Evolutionary conservation across 805 yeast species (phyloP), one percentile per base, ranked within the genome.

Genomic region (Sugiyamaella valdiviana): DNA sequence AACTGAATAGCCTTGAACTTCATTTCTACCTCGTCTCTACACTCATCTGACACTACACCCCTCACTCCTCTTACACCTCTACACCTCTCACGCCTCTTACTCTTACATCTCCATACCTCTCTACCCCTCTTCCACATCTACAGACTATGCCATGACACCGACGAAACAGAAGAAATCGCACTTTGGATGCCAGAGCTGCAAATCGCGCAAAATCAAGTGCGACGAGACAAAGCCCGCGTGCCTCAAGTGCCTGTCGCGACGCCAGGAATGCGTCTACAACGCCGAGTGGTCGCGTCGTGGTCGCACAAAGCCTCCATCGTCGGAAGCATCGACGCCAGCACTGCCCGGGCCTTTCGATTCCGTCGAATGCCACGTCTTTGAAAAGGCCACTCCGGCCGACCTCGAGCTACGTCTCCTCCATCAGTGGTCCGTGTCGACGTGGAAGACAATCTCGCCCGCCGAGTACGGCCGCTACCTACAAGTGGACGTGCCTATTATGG

Each of bases 141-240:
- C 3, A 4, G 32, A 3, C 32, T 14, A 6, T 29, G 22, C 17
- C 6, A 41, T 41, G 44, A 7, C 44, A 5, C 16, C 26, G 36
- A 24, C 15, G 6, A 45, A 45, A 35, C 48, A 35, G 15, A n/a
- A 20, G 50, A 82, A 82, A 65, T 80, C 86, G 5, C 88, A 82
- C 58, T 61, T 77, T 45, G 91, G 91, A 14, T 84, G 91, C 65
- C 79, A 77, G 4, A 78, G 81, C n/a, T 80, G 86, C 63, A 80
- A 80, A 57, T 67, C 71, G 42, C 71, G 85, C 36, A 70, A 83
- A 37, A 77, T 80, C 58, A 81, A 80, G 55, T 80, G 86, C 62
- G 84, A 81, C 62, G 85, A 81, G 61, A 66, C 68, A 22, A 66
- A 77, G n/a, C 85, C 85, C 2, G 65, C 68, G 42, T 81, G 86